Evolutionary conservation across 2,329 filamentous ascomycete species (phyloP).

Genomic region (Passalora sequoiae): DNA sequence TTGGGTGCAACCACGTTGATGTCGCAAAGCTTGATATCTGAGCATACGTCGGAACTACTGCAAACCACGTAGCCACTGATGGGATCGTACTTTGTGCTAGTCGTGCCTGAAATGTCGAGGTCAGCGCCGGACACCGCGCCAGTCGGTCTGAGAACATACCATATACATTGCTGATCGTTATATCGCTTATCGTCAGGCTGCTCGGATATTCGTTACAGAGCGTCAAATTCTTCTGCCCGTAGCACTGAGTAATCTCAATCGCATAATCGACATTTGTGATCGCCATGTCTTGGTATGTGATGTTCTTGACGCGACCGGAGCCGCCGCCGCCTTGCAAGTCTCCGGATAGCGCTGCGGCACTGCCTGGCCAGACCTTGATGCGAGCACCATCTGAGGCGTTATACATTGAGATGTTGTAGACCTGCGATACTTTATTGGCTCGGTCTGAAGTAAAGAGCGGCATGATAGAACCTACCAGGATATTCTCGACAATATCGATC

Average conservation of each 20-base stretch:
- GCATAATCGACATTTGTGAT: conserved; percentile 61
- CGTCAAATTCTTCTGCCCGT: conserved; percentile 57
- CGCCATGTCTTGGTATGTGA: conserved; percentile 60
- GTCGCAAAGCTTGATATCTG: conserved; percentile 42
- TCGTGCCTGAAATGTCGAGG: conserved; percentile 32
- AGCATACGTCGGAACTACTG: conserved; percentile 44
- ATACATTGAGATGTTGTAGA: conserved; percentile 37
- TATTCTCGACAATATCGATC: conserved; percentile 62
- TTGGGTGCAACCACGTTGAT: conserved; percentile 26
- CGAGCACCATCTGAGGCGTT: conserved; percentile 57
- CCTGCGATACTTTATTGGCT: conserved; percentile 45
- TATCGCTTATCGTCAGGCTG: conserved; percentile 51
- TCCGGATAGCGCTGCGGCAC: conserved; percentile 50
- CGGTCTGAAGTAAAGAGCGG: conserved; percentile 38
- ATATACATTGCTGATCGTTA: conserved; percentile 53
- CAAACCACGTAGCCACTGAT: conserved; percentile 43
- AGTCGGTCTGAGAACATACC: conserved; percentile 31
- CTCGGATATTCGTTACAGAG: conserved; percentile 57
- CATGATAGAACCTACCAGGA: conserved; percentile 47
- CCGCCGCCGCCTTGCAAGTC: conserved; percentile 64
- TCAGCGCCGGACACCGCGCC: neutral
- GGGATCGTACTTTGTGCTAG: conserved; percentile 42
- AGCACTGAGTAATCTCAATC: conserved; percentile 62
- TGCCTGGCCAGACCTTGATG: conserved; percentile 69
- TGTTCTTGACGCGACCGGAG: conserved; percentile 57